phyloP scores from a whole-genome alignment of 805 yeast genomes.

The Lipomyces mesembrius region DNA sequence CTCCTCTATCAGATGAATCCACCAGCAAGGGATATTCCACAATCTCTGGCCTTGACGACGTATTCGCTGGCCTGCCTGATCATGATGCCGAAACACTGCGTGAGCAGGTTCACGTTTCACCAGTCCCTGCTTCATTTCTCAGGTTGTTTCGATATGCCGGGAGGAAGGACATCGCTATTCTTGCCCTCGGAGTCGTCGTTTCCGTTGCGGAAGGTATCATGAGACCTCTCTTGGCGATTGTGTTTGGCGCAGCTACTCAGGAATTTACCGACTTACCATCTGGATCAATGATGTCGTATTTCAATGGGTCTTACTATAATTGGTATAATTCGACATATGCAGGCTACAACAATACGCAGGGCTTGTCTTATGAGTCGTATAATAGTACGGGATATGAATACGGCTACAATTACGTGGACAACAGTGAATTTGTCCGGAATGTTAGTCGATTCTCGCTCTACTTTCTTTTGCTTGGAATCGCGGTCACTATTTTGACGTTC shows the following conservation, averaged over 20 bases:
- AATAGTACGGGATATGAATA: constrained; percentile 26
- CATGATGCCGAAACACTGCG: constrained; percentile 46
- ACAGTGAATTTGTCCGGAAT: constrained; percentile 43
- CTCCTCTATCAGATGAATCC: constrained; percentile 1
- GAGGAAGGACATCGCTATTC: constrained; percentile 28
- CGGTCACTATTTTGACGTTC: constrained; percentile 37
- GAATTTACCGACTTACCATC: constrained; percentile 43
- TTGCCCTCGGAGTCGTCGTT: constrained; percentile 44
- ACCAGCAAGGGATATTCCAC: constrained; percentile 16
- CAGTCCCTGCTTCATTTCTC: constrained; percentile 40
- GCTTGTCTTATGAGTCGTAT: constrained; percentile 17
- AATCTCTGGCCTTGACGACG: constrained; percentile 36
- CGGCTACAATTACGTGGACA: constrained; percentile 19
- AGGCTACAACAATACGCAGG: not conserved
- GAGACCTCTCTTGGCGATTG: constrained; percentile 50
- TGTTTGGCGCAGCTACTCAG: constrained; percentile 49
- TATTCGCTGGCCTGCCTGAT: constrained; percentile 40
- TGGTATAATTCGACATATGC: constrained; percentile 23
- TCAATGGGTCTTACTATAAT: constrained; percentile 31
- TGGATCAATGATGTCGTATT: constrained; percentile 11
- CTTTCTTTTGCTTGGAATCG: constrained; percentile 51
- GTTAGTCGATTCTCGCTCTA: constrained; percentile 47
- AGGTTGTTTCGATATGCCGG: constrained; percentile 48
- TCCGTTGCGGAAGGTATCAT: constrained; percentile 40
- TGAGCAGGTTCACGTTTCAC: constrained; percentile 42